Conservation (phyloP, 192 early-diverging fungal genomes). For the Ambispora gerdemannii region DNA sequence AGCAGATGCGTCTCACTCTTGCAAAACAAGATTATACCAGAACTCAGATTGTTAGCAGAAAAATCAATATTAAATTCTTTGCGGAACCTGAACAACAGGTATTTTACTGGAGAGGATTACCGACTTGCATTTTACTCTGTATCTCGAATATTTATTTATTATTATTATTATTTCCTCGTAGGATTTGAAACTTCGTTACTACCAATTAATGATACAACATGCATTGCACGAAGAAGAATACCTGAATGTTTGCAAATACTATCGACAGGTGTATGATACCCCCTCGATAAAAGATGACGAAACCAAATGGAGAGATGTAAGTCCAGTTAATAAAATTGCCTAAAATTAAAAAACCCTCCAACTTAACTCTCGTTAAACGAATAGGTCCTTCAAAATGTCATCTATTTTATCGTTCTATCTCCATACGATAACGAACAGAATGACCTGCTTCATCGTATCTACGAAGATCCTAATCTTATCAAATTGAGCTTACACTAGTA, state of each 20-base stretch:
- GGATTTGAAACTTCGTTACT: conserved; percentile 95
- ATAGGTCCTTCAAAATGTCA: conserved; percentile 72
- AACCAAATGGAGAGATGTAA: conserved; percentile 67
- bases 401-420: conserved; percentile 84
- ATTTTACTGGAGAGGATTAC: too few relatives aligned
- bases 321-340: conserved; percentile 1
- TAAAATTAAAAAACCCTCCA: too few relatives aligned
- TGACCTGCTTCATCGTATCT: conserved; percentile 85
- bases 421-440: conserved; percentile 97
- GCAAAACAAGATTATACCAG: conserved; percentile 90
- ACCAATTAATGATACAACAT: conserved; percentile 94
- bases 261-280: conserved; percentile 87
- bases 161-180: conserved; percentile 31
- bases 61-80: conserved; percentile 96
- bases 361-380: too few relatives aligned
- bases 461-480: conserved; percentile 74
- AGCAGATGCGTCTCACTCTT: conserved; percentile 95
- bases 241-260: conserved; percentile 90
- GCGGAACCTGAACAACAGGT: conserved; percentile 73
- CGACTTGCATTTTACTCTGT: conserved; percentile 1
- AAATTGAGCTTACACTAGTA: conserved; percentile 76
- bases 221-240: conserved; percentile 88
- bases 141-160: neutral
- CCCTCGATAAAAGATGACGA: conserved; percentile 76
- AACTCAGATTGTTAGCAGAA: conserved; percentile 91